Base-by-base conservation (phyloP, 768 basidiomycete genomes). In the Cystofilobasidium bisporidii region DNA sequence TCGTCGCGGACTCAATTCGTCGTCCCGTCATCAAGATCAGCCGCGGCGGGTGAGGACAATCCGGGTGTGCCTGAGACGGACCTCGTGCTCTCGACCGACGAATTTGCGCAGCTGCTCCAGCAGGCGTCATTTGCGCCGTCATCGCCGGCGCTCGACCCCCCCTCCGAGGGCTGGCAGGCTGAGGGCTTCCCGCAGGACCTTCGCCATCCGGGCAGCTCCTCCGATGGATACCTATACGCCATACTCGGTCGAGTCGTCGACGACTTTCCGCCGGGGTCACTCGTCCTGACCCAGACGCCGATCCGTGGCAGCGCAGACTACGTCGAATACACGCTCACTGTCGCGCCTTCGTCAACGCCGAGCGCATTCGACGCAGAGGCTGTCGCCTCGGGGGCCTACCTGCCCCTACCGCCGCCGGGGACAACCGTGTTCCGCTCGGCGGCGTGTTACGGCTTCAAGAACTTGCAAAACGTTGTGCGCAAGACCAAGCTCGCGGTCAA, bases 41-140 rank as follows among this genome's bases (percentile, higher is more conserved):
- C 58, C 24, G 30, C 28, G 15, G 30, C 5, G 2, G 17, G 15
- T 3, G 24, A 24, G 3, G 38, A 38, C 8, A 26, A 38, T 2
- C 36, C 63, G 57, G 30, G 30, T 17, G 57, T 59, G 32, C 68
- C 63, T 64, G 94, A 98, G 72, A 90, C 97, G 55, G 96, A 98
- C 77, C 96, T 93, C 75, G 96, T 99, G 30, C 84, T 98, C 70
- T 97, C 96, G 17, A 98, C 96, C 0, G 94, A 91, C 38, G 96
- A 98, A 76, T 82, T 98, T 50, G 87, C 91, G 71, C 75, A 86
- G 20, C 83, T 99, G 71, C 85, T 97, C 81, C 81, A 80, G 11
- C 90, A 92, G 71, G 86, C 86, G 72, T 83, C 81, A 30, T 89
- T 90, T 83, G 87, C 93, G 72, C 80, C 84, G 20, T 11, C 53